Evolutionary conservation across 495 filamentous ascomycete genomes (phyloP), one percentile per base, ranked within the genome.

Genomic region (Corynascus novoguineensis): DNA sequence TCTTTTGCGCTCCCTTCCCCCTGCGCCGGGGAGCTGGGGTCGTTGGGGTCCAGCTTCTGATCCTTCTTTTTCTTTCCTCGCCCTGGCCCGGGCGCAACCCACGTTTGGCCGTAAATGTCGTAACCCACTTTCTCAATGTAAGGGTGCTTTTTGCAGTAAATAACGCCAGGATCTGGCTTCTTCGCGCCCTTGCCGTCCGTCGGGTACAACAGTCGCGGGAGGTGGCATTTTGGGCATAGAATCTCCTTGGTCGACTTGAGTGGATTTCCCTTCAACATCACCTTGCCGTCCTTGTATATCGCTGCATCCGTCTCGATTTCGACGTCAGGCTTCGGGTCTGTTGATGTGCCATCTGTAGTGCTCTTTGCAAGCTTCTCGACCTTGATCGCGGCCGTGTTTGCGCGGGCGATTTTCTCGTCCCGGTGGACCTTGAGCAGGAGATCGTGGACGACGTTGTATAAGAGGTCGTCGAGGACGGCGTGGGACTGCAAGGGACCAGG

Each of bases 41-140:
- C 66, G 57, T 72, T 74, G 61, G 66, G 68, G 55, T 77, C 75
- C 29, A 71, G 62, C 74, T 84, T 73, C 80, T 86, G 73, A 34
- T 81, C 78, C 68, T 80, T 81, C 71, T 83, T 81, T 68, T 83
- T 83, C 71, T 83, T 80, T 52, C 79, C 78, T 44, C 78, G 68
- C 3, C 78, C 79, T 1, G 79, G 78, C 2, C 78, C 78, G 8
- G 73, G 73, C 29, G 69, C 69, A 25, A 80, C 73, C 72, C 75
- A 93, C 10, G 84, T 84, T 64, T 90, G 90, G 49, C 88, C 89
- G 66, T 93, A 89, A 40, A 92, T 86, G 65, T 95, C 89, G 71
- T 84, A 85, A 50, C 87, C 86, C 2, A 84, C 81, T 64, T 84
- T 81, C 52, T 81, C 81, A 63, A 88, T 83, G 71, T 85, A 84